phyloP scores from a whole-genome alignment of 2,329 filamentous ascomycete genomes.

The Fusarium irregulare region DNA sequence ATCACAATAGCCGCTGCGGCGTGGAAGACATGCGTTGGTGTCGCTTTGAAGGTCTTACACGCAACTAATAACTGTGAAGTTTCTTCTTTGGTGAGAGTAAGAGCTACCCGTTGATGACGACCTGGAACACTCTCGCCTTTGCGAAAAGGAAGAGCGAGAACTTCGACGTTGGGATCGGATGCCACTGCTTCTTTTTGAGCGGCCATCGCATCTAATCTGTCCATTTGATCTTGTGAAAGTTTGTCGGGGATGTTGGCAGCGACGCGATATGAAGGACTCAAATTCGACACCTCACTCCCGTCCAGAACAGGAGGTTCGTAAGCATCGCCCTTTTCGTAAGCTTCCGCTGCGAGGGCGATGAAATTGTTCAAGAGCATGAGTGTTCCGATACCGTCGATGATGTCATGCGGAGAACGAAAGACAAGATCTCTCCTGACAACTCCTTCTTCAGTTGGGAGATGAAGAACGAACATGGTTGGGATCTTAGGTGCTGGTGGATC shows the following conservation, averaged over 20 bases:
- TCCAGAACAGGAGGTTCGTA: constrained; percentile 34
- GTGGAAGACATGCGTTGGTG: constrained; percentile 50
- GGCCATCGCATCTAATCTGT: neutral
- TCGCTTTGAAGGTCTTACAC: constrained; percentile 36
- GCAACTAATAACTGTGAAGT: constrained; percentile 36
- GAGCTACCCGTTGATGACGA: constrained; percentile 43
- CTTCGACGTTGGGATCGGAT: neutral
- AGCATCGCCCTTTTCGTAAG: constrained; percentile 25
- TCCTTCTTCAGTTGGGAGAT: neutral
- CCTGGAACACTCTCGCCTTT: constrained; percentile 31
- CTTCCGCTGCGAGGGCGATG: constrained; percentile 39
- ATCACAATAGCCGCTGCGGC: constrained; percentile 48
- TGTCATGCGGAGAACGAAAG: constrained; percentile 53
- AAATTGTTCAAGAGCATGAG: constrained; percentile 51
- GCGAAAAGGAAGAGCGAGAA: constrained; percentile 37
- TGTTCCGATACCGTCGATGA: constrained; percentile 56
- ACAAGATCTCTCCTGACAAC: constrained; percentile 47
- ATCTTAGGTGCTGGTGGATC: constrained; percentile 49
- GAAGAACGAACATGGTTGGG: constrained; percentile 51
- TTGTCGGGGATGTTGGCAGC: neutral
- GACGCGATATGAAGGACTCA: constrained; percentile 27
- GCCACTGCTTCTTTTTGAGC: constrained; percentile 11
- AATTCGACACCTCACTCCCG: constrained; percentile 25
- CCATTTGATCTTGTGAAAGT: accelerated
- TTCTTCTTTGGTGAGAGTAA: constrained; percentile 27